Conservation (phyloP, 768 basidiomycete species). For the Lactarius sanguifluus region DNA sequence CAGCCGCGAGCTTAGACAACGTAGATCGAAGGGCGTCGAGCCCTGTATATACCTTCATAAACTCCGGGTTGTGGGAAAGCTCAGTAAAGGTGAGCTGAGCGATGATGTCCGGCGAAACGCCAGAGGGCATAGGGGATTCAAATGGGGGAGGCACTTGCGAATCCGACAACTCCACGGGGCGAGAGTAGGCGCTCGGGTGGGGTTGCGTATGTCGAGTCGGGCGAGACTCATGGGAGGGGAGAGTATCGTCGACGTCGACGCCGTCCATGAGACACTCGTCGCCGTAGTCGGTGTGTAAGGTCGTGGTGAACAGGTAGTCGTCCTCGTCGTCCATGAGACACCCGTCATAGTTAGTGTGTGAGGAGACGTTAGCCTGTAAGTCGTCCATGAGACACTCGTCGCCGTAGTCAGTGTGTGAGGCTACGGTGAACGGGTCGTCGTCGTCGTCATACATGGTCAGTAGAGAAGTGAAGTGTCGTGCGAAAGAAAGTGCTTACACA, state of each 20-base stretch:
- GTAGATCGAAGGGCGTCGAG: neutral
- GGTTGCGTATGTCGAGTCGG: neutral
- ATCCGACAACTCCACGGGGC: neutral
- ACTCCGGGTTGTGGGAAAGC: neutral
- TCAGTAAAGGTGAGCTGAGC: neutral
- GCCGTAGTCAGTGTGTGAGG: neutral
- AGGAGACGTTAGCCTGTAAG: neutral
- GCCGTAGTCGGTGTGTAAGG: neutral
- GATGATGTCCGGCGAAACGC: neutral
- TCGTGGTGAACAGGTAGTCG: neutral
- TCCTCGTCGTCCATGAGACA: too few species aligned
- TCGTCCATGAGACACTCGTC: neutral
- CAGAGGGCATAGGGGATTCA: neutral
- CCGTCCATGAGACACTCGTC: neutral
- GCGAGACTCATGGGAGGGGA: neutral
- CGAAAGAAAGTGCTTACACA: neutral
- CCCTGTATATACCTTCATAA: neutral
- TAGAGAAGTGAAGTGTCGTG: neutral
- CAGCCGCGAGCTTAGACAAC: neutral
- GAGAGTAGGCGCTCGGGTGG: neutral
- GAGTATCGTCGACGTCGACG: neutral
- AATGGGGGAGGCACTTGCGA: neutral
- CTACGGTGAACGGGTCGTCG: neutral
- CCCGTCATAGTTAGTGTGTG: too few species aligned
- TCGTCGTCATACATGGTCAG: neutral